Conservation (phyloP, 139 green algal genomes). For the Pleodorina starrii region DNA sequence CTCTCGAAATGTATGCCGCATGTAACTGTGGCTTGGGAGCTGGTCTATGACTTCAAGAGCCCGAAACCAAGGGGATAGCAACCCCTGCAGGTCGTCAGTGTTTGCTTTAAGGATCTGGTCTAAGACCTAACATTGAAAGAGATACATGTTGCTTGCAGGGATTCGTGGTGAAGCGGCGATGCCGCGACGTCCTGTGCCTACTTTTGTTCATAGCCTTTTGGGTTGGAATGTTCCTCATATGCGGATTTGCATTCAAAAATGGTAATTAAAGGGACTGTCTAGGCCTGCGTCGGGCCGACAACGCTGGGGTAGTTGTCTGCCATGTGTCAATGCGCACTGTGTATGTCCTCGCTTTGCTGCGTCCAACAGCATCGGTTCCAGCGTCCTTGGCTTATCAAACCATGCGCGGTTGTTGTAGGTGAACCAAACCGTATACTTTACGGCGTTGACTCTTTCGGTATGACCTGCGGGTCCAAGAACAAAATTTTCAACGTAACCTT, state of each 20-base stretch:
- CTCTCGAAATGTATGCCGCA: too few relatives aligned
- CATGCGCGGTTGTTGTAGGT: too few relatives aligned
- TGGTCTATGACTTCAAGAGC: background rate
- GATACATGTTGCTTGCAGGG: slow-evolving; percentile 56
- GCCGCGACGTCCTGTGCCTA: slow-evolving; percentile 77
- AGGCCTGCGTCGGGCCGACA: background rate
- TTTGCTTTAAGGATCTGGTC: too few relatives aligned
- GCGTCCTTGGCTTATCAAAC: too few relatives aligned
- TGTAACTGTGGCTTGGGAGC: too few relatives aligned
- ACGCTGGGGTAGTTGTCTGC: too few relatives aligned
- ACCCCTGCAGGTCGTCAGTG: background rate
- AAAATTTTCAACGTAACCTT: slow-evolving; percentile 56
- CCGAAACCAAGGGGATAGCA: background rate
- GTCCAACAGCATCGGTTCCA: too few relatives aligned
- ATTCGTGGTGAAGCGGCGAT: slow-evolving; percentile 61
- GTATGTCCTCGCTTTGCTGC: too few relatives aligned
- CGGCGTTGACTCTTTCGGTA: slow-evolving; percentile 79
- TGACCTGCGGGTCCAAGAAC: slow-evolving; percentile 75
- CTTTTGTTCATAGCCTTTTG: slow-evolving; percentile 79
- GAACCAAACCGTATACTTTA: slow-evolving; percentile 75
- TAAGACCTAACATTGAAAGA: too few relatives aligned
- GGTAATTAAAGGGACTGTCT: slow-evolving; percentile 43
- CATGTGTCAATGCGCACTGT: too few relatives aligned
- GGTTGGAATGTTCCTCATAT: slow-evolving; percentile 83
- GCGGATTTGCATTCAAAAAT: slow-evolving; percentile 65